A percentile compares a stretch with the other conserved stretches of the same genome.
These are phyloP conservation scores for Tolypocladium capitatum DNA, from an alignment of 2,329 filamentous ascomycete genomes.

Conservation along the genomic window DNA sequence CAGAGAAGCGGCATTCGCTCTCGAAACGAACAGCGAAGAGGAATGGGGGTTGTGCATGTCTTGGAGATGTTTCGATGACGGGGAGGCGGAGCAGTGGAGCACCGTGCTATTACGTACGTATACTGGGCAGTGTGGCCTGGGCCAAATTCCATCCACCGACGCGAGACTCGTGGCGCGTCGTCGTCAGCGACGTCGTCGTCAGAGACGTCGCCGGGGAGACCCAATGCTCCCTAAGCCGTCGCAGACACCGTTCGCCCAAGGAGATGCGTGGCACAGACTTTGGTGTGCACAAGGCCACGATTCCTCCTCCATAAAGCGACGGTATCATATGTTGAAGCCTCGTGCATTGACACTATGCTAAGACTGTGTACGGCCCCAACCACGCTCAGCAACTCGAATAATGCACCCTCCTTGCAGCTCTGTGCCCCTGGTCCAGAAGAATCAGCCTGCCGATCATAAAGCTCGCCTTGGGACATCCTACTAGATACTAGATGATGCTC, in stretches of 20 bases:
- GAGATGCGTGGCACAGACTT: too few relatives aligned
- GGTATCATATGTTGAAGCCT: neutral
- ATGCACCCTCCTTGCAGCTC: neutral
- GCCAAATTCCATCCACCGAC: too few relatives aligned
- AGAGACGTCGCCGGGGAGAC: too few relatives aligned
- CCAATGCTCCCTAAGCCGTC: too few relatives aligned
- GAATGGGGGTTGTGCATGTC: neutral
- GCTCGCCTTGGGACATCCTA: neutral
- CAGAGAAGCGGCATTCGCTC: neutral
- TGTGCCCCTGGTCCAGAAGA: neutral
- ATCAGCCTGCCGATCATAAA: neutral
- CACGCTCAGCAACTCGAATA: neutral
- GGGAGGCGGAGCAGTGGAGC: neutral
- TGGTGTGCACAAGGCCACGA: too few relatives aligned
- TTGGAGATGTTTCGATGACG: too few relatives aligned
- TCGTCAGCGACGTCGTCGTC: too few relatives aligned
- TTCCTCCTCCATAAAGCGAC: neutral
- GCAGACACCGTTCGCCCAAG: too few relatives aligned
- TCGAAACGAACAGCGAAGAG: neutral
- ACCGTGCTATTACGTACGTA: neutral
- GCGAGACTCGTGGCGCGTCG: too few relatives aligned
- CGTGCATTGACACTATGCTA: neutral
- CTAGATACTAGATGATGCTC: neutral
- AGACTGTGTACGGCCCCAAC: neutral
- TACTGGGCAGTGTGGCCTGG: too few relatives aligned